Base-by-base conservation (phyloP, 345 rosid species). In the Rhizophora apiculata region DNA sequence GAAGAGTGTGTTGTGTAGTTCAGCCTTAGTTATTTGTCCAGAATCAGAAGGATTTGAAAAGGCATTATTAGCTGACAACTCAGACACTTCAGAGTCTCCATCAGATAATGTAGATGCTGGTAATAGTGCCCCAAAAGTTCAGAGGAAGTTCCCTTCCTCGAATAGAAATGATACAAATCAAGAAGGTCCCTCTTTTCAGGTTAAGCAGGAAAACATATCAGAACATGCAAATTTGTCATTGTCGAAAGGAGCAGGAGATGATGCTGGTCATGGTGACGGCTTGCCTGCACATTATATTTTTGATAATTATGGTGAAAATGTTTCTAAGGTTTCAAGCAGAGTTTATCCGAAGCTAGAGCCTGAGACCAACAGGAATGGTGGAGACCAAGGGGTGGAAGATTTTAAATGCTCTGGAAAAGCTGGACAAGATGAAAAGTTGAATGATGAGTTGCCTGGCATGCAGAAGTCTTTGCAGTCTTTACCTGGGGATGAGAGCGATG, bases 401-500 rank as follows among this genome's bases (percentile, higher is more conserved):
- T 69, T 72, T 62, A 75, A 75, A 53, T 58, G 37, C 70, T 73
- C 73, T 56, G 75, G 70, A 39, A 76, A 75, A 70, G 81, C 64
- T 60, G 85, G 78, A 62, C 81, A 74, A 62, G 78, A 72, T 58
- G 74, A 72, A 64, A 85, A 82, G 82, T 73, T 74, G 27, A 78
- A 63, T 54, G 75, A 77, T 60, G 79, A 78, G 53, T 67, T 77
- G 32, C 58, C 83, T 70, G 79, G 74, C 55, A 59, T 78, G 62
- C 85, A 65, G 63, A 88, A 78, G 59, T 76, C 81, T 69, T 15
- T 63, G 52, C 78, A 81, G 68, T 82, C 83, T 73, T 68, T 68
- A 72, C 80, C 87, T 60, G 82, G 76, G 46, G 85, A 92, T 73
- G 94, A 89, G 67, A 78, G 89, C 63, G 91, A 85, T 37, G 99